A percentile compares a stretch with the other conserved stretches of the same genome.
phyloP scores from a whole-genome alignment of 139 green algal genomes.

The Diplosphaera chodatii region DNA sequence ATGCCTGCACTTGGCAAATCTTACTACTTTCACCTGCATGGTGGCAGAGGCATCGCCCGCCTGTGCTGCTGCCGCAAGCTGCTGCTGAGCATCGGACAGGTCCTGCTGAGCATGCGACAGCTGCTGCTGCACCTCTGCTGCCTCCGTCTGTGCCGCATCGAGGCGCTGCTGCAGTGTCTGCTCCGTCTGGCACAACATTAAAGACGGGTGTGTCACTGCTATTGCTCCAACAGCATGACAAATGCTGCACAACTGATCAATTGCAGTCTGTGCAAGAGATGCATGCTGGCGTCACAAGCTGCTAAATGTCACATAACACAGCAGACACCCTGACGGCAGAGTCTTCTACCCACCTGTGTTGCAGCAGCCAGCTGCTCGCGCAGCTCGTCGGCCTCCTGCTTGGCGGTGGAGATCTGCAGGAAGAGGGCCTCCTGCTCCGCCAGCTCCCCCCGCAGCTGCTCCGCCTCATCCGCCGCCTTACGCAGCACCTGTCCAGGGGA shows the following conservation, averaged over 20 bases:
- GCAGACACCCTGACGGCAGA: too few species aligned
- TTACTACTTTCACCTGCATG: too few species aligned
- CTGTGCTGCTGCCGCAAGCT: neutral
- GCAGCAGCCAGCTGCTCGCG: neutral
- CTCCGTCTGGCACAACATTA: neutral
- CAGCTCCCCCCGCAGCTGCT: neutral
- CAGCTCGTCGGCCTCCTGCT: slow-evolving; percentile 1
- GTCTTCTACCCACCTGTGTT: neutral
- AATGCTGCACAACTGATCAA: too few species aligned
- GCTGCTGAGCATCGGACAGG: neutral
- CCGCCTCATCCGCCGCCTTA: neutral
- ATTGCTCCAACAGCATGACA: too few species aligned
- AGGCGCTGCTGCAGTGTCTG: neutral
- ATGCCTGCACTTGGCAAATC: too few species aligned
- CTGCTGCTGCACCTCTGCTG: neutral
- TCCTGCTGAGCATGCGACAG: neutral
- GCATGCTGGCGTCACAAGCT: too few species aligned
- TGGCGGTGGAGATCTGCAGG: neutral
- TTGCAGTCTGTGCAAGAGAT: too few species aligned
- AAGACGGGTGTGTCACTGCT: too few species aligned
- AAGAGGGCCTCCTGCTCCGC: neutral
- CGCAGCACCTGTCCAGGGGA: neutral
- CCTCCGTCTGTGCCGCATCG: neutral
- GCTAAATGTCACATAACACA: too few species aligned
- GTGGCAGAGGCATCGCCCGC: neutral